Conservation (phyloP, 345 rosid genomes). For the Lagerstroemia speciosa region DNA sequence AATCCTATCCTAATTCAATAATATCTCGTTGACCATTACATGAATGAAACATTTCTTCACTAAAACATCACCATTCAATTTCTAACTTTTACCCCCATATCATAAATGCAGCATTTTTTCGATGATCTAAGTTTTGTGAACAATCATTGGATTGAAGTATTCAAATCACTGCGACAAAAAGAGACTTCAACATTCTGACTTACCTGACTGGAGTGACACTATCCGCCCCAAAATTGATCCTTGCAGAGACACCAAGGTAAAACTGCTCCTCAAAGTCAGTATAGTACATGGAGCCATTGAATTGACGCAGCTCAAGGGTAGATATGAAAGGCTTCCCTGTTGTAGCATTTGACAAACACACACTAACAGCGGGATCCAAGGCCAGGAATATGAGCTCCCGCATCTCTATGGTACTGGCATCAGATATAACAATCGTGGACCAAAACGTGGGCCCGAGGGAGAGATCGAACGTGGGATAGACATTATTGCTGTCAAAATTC, state of each 20-base stretch:
- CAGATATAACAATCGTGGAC: conserved; percentile 84
- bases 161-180: background rate
- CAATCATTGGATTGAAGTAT: background rate
- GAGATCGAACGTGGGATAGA: conserved; percentile 86
- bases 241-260: conserved; percentile 70
- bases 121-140: no score
- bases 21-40: background rate
- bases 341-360: conserved; percentile 94
- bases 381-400: conserved; percentile 84
- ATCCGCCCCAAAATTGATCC: conserved; percentile 93
- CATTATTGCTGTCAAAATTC: conserved; percentile 75
- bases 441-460: conserved; percentile 88
- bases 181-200: background rate
- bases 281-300: conserved; percentile 79
- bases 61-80: background rate
- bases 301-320: conserved; percentile 91
- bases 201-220: conserved; percentile 77
- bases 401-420: conserved; percentile 54
- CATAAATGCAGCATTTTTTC: background rate
- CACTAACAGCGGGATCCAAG: conserved; percentile 48
- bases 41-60: background rate
- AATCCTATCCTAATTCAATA: background rate
- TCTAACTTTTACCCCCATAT: background rate
- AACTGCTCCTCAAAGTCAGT: conserved; percentile 54
- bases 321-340: conserved; percentile 97